Percentiles rank a stretch among this genome's conserved stretches.
Conservation (phyloP, 2,329 filamentous ascomycete genomes). For the Trichophyton mentagrophytes region DNA sequence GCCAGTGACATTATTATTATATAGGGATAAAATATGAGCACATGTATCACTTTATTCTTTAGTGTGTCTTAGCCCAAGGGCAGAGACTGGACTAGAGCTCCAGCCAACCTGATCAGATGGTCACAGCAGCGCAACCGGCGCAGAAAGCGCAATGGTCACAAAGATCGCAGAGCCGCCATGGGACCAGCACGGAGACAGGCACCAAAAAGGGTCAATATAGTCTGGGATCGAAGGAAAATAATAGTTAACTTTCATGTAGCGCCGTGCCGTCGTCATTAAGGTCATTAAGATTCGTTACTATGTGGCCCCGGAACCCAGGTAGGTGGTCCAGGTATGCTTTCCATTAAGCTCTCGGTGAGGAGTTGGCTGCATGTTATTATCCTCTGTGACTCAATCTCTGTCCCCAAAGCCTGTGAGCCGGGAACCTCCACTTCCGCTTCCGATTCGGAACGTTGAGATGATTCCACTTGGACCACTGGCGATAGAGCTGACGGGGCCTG, state of each 20-base stretch:
- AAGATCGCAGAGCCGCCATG: background rate
- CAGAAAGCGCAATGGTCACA: too few species aligned
- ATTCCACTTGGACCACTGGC: slow-evolving; percentile 30
- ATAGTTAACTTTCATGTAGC: background rate
- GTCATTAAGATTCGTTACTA: slow-evolving; percentile 1
- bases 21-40: too few species aligned
- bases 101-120: too few species aligned
- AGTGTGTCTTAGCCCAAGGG: too few species aligned
- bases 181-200: background rate
- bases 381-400: slow-evolving; percentile 7
- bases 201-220: too few species aligned
- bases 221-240: background rate
- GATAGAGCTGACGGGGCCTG: slow-evolving; percentile 12
- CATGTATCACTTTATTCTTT: too few species aligned
- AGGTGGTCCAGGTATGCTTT: slow-evolving; percentile 30
- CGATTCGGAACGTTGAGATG: slow-evolving; percentile 23
- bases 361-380: slow-evolving; percentile 26
- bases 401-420: background rate
- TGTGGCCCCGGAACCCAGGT: slow-evolving; percentile 18
- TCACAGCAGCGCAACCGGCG: too few species aligned
- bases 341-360: slow-evolving; percentile 32
- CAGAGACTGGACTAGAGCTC: too few species aligned
- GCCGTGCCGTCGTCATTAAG: background rate
- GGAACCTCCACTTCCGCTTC: slow-evolving; percentile 5
- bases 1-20: too few species aligned